phyloP scores from a whole-genome alignment of 148 eudicot genomes.

The Euryodendron excelsum region DNA sequence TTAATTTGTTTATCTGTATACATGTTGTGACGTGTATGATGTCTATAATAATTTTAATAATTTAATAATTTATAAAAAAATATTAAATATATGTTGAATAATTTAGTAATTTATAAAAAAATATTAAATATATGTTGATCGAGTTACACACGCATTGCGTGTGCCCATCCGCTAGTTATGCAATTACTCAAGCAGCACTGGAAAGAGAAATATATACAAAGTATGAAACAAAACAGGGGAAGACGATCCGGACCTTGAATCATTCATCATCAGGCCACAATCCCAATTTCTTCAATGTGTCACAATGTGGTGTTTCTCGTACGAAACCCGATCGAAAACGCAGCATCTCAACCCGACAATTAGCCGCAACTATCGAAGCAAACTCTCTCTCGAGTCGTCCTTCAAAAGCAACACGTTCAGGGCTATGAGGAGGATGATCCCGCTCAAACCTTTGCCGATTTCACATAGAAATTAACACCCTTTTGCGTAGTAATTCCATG shows the following conservation, averaged over 20 bases:
- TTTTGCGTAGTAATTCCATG: conserved; percentile 32
- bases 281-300: conserved; percentile 29
- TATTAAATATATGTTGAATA: too few relatives aligned
- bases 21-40: too few relatives aligned
- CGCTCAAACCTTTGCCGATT: conserved; percentile 34
- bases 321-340: conserved; percentile 38
- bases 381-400: conserved; percentile 32
- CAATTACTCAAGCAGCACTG: background rate
- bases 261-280: conserved; percentile 17
- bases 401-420: conserved; percentile 32
- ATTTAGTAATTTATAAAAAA: too few relatives aligned
- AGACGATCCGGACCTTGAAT: conserved; percentile 20
- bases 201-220: background rate
- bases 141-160: too few relatives aligned
- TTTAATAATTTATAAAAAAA: too few relatives aligned
- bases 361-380: conserved; percentile 26
- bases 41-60: too few relatives aligned
- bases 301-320: conserved; percentile 43
- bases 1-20: too few relatives aligned
- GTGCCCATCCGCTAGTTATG: too few relatives aligned
- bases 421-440: conserved; percentile 36
- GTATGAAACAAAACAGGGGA: background rate
- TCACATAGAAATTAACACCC: conserved; percentile 41
- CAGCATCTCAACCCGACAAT: conserved; percentile 46
- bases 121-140: too few relatives aligned